Percentiles rank a stretch among this genome's conserved stretches.
Conservation (phyloP, 2,329 filamentous ascomycete genomes). For the Nemania sp. region DNA sequence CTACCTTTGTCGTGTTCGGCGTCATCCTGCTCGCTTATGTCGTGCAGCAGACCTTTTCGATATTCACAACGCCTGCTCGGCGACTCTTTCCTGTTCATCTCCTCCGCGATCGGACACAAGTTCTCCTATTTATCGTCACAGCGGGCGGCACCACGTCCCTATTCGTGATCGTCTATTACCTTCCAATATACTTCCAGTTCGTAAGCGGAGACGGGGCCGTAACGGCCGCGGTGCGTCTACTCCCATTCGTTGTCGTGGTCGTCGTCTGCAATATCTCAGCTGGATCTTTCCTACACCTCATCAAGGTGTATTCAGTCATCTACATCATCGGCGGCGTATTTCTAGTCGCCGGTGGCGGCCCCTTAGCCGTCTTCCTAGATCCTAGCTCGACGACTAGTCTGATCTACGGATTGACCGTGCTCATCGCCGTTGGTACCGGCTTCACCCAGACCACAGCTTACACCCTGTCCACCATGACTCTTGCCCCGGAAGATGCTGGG, state of each 20-base stretch:
- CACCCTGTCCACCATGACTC: conserved; percentile 40
- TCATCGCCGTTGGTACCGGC: conserved; percentile 39
- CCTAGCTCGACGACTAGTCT: conserved; percentile 26
- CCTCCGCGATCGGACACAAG: conserved; percentile 29
- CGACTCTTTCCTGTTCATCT: conserved; percentile 19
- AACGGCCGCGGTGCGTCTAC: conserved; percentile 44
- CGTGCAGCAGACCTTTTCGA: conserved; percentile 13
- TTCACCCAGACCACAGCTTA: conserved; percentile 38
- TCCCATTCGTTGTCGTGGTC: conserved; percentile 43
- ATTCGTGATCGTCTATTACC: conserved; percentile 50
- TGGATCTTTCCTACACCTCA: conserved; percentile 40
- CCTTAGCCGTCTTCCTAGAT: conserved; percentile 33
- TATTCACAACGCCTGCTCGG: conserved; percentile 13
- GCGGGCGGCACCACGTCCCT: conserved; percentile 37
- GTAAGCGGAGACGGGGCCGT: conserved; percentile 45
- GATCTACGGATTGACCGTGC: conserved; percentile 41
- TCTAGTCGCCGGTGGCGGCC: conserved; percentile 35
- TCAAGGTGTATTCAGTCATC: conserved; percentile 42
- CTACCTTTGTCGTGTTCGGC: conserved; percentile 3
- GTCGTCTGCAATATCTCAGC: conserved; percentile 29
- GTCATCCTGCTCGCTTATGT: conserved; percentile 2
- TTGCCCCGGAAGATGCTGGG: conserved; percentile 16
- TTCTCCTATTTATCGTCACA: conserved; percentile 48
- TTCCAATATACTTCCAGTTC: conserved; percentile 57
- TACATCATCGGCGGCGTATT: conserved; percentile 38